Evolutionary conservation across 768 basidiomycete genomes (phyloP).

Genomic region (Tricholoma saponaceum): DNA sequence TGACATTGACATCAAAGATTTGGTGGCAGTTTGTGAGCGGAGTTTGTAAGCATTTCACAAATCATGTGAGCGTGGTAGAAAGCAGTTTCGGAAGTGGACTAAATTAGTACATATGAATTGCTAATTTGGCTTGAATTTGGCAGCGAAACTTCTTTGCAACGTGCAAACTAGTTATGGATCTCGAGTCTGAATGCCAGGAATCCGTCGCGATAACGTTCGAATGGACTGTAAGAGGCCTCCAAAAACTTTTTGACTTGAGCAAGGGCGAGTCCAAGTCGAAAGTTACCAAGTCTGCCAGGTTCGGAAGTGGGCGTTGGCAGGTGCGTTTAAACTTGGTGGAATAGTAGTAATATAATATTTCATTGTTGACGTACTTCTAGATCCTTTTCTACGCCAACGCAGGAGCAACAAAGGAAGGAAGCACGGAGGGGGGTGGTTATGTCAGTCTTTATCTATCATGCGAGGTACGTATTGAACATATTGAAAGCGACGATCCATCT

Average conservation of each 20-base stretch:
- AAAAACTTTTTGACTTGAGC: slow-evolving; percentile 70
- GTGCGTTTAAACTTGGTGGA: slow-evolving; percentile 28
- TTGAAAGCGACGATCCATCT: not conserved
- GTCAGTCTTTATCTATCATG: slow-evolving; percentile 80
- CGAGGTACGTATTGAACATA: slow-evolving; percentile 42
- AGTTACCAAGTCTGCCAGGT: slow-evolving; percentile 69
- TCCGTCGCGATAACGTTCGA: slow-evolving; percentile 60
- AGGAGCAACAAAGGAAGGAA: slow-evolving; percentile 52
- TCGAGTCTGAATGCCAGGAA: slow-evolving; percentile 43
- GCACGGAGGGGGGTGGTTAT: slow-evolving; percentile 48
- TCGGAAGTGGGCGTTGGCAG: slow-evolving; percentile 78
- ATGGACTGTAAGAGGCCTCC: slow-evolving; percentile 73
- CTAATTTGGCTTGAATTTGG: too few relatives aligned
- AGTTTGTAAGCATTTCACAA: too few relatives aligned
- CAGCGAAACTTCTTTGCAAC: too few relatives aligned
- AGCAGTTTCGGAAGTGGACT: too few relatives aligned
- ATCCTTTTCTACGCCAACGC: slow-evolving; percentile 85
- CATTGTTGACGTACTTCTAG: slow-evolving; percentile 27
- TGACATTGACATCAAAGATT: too few relatives aligned
- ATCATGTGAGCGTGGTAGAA: too few relatives aligned
- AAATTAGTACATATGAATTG: too few relatives aligned
- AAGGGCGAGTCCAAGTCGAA: slow-evolving; percentile 79
- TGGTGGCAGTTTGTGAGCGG: too few relatives aligned
- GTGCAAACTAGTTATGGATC: slow-evolving; percentile 19
- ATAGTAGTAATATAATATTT: not conserved